Evolutionary conservation across 148 eudicot genomes (phyloP).

Genomic region (Fagopyrum homotropicum): DNA sequence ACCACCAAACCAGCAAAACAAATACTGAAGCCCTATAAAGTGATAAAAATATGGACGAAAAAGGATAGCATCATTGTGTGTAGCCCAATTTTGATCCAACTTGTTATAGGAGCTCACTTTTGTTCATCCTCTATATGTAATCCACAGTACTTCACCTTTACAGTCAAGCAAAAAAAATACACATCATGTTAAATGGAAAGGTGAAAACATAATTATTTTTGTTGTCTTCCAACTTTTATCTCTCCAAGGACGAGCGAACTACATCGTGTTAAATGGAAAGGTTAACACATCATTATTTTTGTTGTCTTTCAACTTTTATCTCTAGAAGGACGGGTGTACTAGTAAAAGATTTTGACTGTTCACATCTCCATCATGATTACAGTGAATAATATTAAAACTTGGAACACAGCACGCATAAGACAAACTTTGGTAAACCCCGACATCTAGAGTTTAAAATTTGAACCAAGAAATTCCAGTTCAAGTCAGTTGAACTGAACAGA

Average conservation of each 20-base stretch:
- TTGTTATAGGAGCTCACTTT: background rate
- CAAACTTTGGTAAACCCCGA: background rate
- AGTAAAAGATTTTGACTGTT: background rate
- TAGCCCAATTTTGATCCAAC: conserved; percentile 2
- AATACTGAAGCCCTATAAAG: background rate
- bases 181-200: too few relatives aligned
- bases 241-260: background rate
- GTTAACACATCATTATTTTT: background rate
- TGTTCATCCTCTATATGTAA: background rate
- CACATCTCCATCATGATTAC: background rate
- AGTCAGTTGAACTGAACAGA: background rate
- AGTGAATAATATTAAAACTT: background rate
- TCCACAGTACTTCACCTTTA: background rate
- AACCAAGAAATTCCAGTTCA: background rate
- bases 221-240: too few relatives aligned
- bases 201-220: too few relatives aligned
- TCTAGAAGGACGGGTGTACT: background rate
- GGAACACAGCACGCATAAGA: background rate
- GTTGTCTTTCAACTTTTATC: background rate
- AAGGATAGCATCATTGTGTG: background rate
- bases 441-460: background rate
- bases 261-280: background rate
- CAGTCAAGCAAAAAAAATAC: background rate
- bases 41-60: background rate
- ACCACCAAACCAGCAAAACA: background rate